phyloP scores from a whole-genome alignment of 805 yeast genomes.

The Teunomyces atbi region DNA sequence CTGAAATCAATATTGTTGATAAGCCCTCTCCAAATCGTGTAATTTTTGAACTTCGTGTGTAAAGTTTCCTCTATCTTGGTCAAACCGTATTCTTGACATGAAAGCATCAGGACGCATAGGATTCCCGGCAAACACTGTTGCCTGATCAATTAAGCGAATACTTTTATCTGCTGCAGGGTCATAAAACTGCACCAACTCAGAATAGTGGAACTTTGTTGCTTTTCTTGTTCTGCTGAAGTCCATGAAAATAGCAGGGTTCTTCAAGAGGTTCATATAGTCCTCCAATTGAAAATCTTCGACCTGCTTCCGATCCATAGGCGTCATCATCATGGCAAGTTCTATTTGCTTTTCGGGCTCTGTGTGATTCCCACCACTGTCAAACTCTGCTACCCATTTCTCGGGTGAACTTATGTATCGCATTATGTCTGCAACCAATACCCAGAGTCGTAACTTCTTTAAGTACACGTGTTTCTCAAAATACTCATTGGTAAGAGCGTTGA shows the following conservation, averaged over 20 bases:
- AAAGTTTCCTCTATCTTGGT: slow-evolving; percentile 5
- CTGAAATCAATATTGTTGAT: not conserved
- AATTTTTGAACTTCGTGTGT: not conserved
- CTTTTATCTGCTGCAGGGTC: not conserved
- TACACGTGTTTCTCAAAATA: slow-evolving; percentile 23
- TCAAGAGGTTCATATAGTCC: slow-evolving; percentile 16
- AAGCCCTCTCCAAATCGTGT: not conserved
- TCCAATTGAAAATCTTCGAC: not conserved
- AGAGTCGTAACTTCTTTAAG: slow-evolving; percentile 31
- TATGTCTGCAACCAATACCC: slow-evolving; percentile 28
- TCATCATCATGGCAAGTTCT: not conserved
- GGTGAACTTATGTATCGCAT: slow-evolving; percentile 25
- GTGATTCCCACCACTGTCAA: not conserved
- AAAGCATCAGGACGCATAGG: slow-evolving; percentile 29
- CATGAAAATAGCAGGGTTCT: slow-evolving; percentile 22
- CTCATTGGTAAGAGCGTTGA: slow-evolving; percentile 19
- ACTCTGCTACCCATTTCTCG: slow-evolving; percentile 18
- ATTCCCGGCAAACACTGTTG: slow-evolving; percentile 11
- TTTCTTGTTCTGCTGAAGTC: slow-evolving; percentile 21
- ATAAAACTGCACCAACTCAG: slow-evolving; percentile 22
- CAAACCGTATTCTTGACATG: slow-evolving; percentile 19
- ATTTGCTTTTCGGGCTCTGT: not conserved
- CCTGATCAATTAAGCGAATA: not conserved
- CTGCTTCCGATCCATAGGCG: not conserved
- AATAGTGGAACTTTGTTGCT: slow-evolving; percentile 27